Conservation (phyloP, 225 moss, liverwort and hornwort species). For the Pseudoscleropodium purum region DNA sequence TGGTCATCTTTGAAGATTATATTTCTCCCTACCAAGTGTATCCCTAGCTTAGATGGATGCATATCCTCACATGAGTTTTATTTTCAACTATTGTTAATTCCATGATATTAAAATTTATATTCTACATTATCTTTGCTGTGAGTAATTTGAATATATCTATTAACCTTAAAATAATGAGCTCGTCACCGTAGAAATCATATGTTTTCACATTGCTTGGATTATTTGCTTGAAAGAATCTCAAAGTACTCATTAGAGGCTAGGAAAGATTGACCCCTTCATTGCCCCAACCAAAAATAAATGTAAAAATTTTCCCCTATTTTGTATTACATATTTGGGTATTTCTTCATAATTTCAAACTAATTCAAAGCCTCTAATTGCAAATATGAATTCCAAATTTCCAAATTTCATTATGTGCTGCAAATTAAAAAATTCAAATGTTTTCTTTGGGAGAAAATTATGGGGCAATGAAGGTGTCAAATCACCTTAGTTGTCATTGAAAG, state of each 20-base stretch:
- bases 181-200: rapidly evolving
- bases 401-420: too few relatives aligned
- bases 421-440: too few relatives aligned
- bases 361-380: too few relatives aligned
- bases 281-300: too few relatives aligned
- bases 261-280: too few relatives aligned
- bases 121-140: rapidly evolving
- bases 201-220: rapidly evolving
- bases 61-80: not conserved
- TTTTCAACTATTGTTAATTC: rapidly evolving
- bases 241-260: not conserved
- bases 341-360: too few relatives aligned
- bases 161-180: rapidly evolving
- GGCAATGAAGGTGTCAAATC: too few relatives aligned
- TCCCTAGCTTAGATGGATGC: rapidly evolving
- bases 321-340: too few relatives aligned
- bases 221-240: not conserved
- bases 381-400: too few relatives aligned
- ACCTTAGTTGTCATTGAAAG: too few relatives aligned
- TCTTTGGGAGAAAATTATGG: too few relatives aligned
- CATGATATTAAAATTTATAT: rapidly evolving
- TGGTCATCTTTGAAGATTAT: not conserved
- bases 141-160: not conserved
- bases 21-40: rapidly evolving
- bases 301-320: too few relatives aligned